Conservation (phyloP, 371 early-diverging fungal species). For the Syncephalastrum sp. region DNA sequence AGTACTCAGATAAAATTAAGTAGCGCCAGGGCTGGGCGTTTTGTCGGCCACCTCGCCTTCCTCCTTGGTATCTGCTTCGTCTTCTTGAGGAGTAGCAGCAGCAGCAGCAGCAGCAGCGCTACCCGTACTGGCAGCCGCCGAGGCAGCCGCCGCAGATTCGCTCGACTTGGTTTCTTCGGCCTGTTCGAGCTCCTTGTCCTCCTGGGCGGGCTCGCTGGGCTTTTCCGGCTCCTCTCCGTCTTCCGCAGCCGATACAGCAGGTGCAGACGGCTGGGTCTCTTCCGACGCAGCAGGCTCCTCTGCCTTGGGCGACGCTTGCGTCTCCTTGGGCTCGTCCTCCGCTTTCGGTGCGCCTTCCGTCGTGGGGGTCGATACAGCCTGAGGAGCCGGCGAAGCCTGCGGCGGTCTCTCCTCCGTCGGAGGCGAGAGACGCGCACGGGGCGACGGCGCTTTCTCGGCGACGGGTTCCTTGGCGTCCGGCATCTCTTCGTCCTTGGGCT, state of each 20-base stretch:
- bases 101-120: constrained; percentile 3
- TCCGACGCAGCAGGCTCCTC: neutral
- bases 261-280: no score
- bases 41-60: constrained; percentile 19
- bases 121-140: neutral
- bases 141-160: neutral
- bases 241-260: neutral
- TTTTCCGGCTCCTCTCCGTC: constrained; percentile 1
- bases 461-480: neutral
- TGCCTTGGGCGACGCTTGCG: neutral
- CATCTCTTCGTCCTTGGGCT: neutral
- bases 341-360: neutral
- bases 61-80: constrained; percentile 13
- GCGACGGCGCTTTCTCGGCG: neutral
- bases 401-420: neutral
- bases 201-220: neutral
- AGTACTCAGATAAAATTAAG: no score
- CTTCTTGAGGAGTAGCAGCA: constrained; percentile 4
- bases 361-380: no score
- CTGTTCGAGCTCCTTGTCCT: neutral
- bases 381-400: neutral
- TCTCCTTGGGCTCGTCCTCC: neutral
- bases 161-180: neutral
- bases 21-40: constrained; percentile 10
- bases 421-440: no score